Evolutionary conservation across 805 yeast species (phyloP), one percentile per base, ranked within the genome.

Genomic region (Sugiyamaella boreocaroliniensis): DNA sequence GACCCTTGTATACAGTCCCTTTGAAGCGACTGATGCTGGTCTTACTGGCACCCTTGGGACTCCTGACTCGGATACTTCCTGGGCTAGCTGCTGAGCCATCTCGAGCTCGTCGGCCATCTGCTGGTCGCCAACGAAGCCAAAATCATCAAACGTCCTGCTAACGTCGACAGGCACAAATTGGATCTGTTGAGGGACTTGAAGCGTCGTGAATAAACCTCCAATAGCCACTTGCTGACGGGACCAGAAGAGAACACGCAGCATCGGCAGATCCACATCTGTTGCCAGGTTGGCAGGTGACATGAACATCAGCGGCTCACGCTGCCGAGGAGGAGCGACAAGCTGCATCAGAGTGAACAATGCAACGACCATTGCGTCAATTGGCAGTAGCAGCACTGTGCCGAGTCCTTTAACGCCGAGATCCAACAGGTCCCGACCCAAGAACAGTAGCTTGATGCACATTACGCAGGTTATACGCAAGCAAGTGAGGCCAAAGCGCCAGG

Each of bases 161-260:
- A 14, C 4, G 37, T 32, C 37, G 8, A 32, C n/a, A 9, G 37
- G 37, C 37, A 16, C 14, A 29, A 41, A 20, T 9, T 41, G 18
- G n/a, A 57, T 49, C 14, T 56, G 18, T 18, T 49, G 26, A 4
- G 61, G 61, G 11, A 50, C 43, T 14, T 29, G 10, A 18, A 58
- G 47, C 8, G 49, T 50, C 7, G 44, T 16, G 20, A 57, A 50
- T 15, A 43, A 29, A 9, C 43, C 49, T 16, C 52, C 50, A 11
- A 52, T 45, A 18, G 47, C 26, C 11, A 59, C 49, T 9, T 40
- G 20, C 18, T 50, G 40, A 0, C 62, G 61, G 9, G 44, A 32
- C 61, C 62, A 58, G 43, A 59, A 59, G 41, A 59, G 48, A 15
- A 50, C 40, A 12, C 62, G 47, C 3, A 54, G 34, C 12, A 52